A percentile compares a stretch with the other conserved stretches of the same genome.
phyloP scores from a whole-genome alignment of 129 eudicot species.

The Flaveria trinervia region DNA sequence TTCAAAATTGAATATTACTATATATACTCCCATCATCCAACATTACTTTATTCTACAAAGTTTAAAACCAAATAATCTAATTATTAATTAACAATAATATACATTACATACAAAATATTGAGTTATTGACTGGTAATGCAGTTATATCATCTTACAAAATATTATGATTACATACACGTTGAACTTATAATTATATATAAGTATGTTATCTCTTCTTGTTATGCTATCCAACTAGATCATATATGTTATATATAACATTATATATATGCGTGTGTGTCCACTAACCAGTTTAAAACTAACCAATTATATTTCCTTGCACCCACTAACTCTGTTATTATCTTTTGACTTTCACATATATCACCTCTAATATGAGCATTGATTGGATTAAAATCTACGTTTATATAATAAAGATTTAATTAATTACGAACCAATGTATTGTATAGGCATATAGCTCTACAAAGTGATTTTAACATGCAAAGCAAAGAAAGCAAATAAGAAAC shows the following conservation, averaged over 20 bases:
- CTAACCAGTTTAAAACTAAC: conserved; percentile 1
- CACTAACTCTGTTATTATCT: not conserved
- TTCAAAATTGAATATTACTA: conserved; percentile 27
- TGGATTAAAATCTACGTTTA: not conserved
- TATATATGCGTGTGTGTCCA: not conserved
- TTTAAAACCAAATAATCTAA: not conserved
- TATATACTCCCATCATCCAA: conserved; percentile 21
- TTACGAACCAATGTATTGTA: not conserved
- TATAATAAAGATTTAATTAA: not conserved
- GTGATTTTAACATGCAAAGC: too few relatives aligned
- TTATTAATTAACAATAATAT: not conserved
- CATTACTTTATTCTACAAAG: not conserved
- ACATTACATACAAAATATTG: not conserved
- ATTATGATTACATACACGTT: not conserved
- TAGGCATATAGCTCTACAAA: not conserved
- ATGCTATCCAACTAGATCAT: conserved; percentile 17
- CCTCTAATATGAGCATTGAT: not conserved
- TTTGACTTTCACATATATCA: conserved; percentile 2
- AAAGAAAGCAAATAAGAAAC: too few relatives aligned
- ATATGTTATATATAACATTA: not conserved
- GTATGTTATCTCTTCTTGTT: not conserved
- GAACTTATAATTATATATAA: not conserved
- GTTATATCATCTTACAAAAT: not conserved
- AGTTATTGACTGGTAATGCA: too few relatives aligned
- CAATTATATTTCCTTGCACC: not conserved